These are phyloP conservation scores for Cercospora sojina DNA, from an alignment of 2,329 filamentous ascomycete species.

Conservation along the genomic window DNA sequence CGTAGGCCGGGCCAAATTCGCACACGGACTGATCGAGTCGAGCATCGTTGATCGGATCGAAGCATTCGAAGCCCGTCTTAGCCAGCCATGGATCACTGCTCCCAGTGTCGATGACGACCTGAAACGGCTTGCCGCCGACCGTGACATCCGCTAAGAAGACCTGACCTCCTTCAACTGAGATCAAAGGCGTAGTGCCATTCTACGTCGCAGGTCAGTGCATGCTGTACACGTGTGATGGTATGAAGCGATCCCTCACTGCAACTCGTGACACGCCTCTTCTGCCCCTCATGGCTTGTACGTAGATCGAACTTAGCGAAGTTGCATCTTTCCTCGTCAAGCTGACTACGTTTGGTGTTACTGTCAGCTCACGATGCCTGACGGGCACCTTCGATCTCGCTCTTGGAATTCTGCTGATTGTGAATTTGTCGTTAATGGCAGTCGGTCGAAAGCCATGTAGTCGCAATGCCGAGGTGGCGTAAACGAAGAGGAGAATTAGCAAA, in stretches of 20 bases:
- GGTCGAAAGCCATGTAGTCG: constrained; percentile 11
- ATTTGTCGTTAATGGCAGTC: constrained; percentile 20
- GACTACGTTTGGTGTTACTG: constrained; percentile 31
- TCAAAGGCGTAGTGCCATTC: constrained; percentile 25
- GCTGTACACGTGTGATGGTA: no score
- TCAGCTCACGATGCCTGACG: constrained; percentile 21
- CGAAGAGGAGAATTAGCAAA: constrained; percentile 15
- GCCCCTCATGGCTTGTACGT: constrained; percentile 31
- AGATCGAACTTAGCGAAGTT: constrained; percentile 30
- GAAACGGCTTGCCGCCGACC: constrained; percentile 36
- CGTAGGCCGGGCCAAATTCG: constrained; percentile 37
- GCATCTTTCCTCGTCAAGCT: constrained; percentile 23
- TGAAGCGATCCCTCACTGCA: constrained; percentile 10
- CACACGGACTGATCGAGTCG: constrained; percentile 30
- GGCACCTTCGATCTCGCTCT: constrained; percentile 12
- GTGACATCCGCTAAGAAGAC: constrained; percentile 36
- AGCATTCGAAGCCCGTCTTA: constrained; percentile 32
- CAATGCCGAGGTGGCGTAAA: constrained; percentile 15
- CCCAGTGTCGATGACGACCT: constrained; percentile 49
- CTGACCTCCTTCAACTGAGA: constrained; percentile 29
- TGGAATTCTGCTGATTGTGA: constrained; percentile 26
- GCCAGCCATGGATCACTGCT: constrained; percentile 51
- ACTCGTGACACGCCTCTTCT: constrained; percentile 22
- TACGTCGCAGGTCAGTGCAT: constrained; percentile 4
- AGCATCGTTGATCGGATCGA: constrained; percentile 21